Conservation (phyloP, 345 rosid genomes). For the Eutrema yunnanense region DNA sequence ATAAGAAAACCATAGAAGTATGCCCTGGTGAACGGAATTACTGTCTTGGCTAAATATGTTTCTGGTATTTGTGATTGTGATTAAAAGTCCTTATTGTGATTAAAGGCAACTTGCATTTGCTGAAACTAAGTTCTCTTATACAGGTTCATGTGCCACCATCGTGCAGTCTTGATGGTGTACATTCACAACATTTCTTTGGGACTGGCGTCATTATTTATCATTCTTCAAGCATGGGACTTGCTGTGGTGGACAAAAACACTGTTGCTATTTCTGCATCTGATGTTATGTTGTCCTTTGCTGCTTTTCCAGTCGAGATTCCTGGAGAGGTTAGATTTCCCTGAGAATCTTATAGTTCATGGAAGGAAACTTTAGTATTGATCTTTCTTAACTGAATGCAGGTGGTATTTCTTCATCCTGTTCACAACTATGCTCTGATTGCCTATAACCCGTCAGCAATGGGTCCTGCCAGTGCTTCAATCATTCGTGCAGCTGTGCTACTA, state of each 20-base stretch:
- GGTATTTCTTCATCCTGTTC: constrained; percentile 96
- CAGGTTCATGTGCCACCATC: constrained; percentile 97
- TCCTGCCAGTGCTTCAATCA: constrained; percentile 58
- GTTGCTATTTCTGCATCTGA: constrained; percentile 81
- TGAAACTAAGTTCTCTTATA: constrained; percentile 21
- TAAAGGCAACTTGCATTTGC: constrained; percentile 8
- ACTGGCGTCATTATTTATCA: constrained; percentile 88
- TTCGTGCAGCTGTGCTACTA: constrained; percentile 81
- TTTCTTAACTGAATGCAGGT: constrained; percentile 47
- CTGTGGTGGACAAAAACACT: constrained; percentile 86
- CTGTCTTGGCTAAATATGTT: background rate
- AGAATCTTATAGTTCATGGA: background rate
- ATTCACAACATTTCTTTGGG: constrained; percentile 74
- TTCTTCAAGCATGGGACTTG: constrained; percentile 85
- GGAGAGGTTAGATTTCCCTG: constrained; percentile 62
- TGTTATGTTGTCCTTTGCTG: constrained; percentile 94
- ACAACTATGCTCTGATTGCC: constrained; percentile 87
- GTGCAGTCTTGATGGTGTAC: constrained; percentile 90
- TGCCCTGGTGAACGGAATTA: background rate
- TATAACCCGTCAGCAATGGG: constrained; percentile 82
- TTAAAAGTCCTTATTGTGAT: constrained; percentile 9
- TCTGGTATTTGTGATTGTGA: background rate
- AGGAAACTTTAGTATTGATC: constrained; percentile 11
- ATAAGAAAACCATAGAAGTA: background rate
- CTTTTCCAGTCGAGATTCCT: constrained; percentile 93